Conservation (phyloP, 1,284 basidiomycete genomes). For the Crepidotus sp. region DNA sequence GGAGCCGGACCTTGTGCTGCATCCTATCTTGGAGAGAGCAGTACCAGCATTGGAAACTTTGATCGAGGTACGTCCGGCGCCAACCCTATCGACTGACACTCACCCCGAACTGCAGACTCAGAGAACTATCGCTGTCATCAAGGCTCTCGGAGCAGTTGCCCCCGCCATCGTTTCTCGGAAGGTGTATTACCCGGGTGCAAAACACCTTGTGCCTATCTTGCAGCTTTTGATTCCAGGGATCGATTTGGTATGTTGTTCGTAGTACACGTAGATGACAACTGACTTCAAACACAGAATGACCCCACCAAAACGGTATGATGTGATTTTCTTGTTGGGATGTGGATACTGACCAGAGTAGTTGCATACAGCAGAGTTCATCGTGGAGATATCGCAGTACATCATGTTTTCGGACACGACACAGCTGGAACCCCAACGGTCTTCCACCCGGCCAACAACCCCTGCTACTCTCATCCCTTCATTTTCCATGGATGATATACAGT, state of each 20-base stretch:
- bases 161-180: constrained; percentile 72
- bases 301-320: constrained; percentile 73
- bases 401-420: constrained; percentile 68
- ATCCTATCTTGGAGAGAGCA: constrained; percentile 79
- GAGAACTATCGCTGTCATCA: constrained; percentile 79
- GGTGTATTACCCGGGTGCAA: constrained; percentile 73
- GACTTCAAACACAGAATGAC: constrained; percentile 53
- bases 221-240: constrained; percentile 85
- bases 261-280: neutral
- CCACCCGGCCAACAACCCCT: constrained; percentile 22
- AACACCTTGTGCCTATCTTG: constrained; percentile 75
- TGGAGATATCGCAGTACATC: constrained; percentile 75
- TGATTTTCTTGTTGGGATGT: neutral
- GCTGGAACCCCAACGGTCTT: constrained; percentile 26
- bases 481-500: constrained; percentile 24
- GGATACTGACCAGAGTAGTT: constrained; percentile 36
- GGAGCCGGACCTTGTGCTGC: constrained; percentile 84
- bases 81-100: constrained; percentile 2
- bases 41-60: constrained; percentile 81
- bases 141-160: constrained; percentile 74
- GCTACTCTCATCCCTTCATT: constrained; percentile 28
- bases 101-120: constrained; percentile 49
- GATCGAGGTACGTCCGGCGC: constrained; percentile 53
- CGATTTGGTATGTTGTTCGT: constrained; percentile 48
- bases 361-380: constrained; percentile 65